Conservation (phyloP, 1,284 basidiomycete species). For the Fomitopsis pinicola region DNA sequence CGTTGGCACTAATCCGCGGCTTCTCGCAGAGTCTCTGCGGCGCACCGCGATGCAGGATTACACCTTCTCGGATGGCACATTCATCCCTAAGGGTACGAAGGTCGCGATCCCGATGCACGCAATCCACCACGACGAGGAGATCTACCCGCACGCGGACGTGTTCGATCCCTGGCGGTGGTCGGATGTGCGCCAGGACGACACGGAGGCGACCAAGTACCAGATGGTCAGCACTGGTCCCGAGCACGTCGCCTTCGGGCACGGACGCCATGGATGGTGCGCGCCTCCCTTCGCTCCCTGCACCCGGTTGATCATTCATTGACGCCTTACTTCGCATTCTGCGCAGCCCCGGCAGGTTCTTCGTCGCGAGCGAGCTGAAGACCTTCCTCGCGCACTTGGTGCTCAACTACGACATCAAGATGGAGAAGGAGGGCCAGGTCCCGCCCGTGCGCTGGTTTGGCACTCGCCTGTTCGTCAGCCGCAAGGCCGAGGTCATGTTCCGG, state of each 20-base stretch:
- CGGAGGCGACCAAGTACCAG: constrained; percentile 21
- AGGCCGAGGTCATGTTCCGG: constrained; percentile 16
- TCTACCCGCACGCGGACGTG: constrained; percentile 9
- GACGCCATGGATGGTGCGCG: constrained; percentile 23
- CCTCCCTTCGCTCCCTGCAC: no score
- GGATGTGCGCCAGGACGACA: constrained; percentile 15
- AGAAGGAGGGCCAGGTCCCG: constrained; percentile 15
- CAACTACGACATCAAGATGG: constrained; percentile 18
- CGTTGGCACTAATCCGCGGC: background rate
- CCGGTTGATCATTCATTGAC: background rate
- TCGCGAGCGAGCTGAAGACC: constrained; percentile 15
- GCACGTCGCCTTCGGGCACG: constrained; percentile 24
- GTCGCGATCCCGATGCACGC: constrained; percentile 22
- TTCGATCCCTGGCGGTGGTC: constrained; percentile 10
- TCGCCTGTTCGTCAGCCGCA: constrained; percentile 8
- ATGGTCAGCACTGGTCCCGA: constrained; percentile 19
- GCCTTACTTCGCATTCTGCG: background rate
- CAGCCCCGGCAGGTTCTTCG: constrained; percentile 19
- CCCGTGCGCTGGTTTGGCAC: constrained; percentile 9
- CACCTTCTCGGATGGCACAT: constrained; percentile 38
- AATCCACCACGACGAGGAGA: constrained; percentile 9
- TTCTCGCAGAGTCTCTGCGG: constrained; percentile 25
- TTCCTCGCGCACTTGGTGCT: constrained; percentile 15
- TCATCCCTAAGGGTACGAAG: constrained; percentile 33
- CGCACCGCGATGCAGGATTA: constrained; percentile 34